Base-by-base conservation (phyloP, 164 flowering plant species). In the grape (Vitis vinifera) region DNA sequence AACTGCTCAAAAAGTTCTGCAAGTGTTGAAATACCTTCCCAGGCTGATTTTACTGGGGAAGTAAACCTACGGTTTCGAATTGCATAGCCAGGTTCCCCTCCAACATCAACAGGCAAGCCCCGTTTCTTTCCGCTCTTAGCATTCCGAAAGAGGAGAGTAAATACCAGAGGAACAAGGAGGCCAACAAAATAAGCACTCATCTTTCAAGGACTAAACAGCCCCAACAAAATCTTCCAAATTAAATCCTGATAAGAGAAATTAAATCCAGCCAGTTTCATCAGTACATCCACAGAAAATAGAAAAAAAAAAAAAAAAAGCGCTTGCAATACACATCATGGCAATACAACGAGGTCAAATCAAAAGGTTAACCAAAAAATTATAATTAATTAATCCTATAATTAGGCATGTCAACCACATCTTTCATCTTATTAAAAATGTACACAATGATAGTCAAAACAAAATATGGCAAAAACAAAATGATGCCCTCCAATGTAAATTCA, bases 1-100 rank as follows among this genome's bases (percentile, higher is more conserved):
- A 97, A 75, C 37, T 78, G 69, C 85, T 93, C 97, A 76, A 95
- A 93, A 63, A 93, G 86, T 55, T 89, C 93, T 12, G 99, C 96
- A 62, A 95, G 90, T 15, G 99, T 95, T 9, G 87, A 75, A 51
- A 95, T 75, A 19, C 91, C 97, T 62, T 89, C 89, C 98, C 98
- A 91, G 3, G 87, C 86, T 55, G 92, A 75, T 65, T 75, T 75
- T 9, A 95, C 81, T 2, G 89, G 96, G 29, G 83, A 65, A 4
- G 73, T 51, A 67, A 80, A 88, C 49, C 80, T 79, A 51, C 63
- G 30, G 65, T 93, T 91, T 69, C 97, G 79, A n/a, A 93, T 66
- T 16, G 97, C 89, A 88, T 78, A 83, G 37, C 94, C 97, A 29
- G 91, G 83, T 75, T 95, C 98, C 17, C 96, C 98, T 55, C 97